Base-by-base conservation (phyloP, 371 early-diverging fungal genomes). In the Phascolomyces articulosus region DNA sequence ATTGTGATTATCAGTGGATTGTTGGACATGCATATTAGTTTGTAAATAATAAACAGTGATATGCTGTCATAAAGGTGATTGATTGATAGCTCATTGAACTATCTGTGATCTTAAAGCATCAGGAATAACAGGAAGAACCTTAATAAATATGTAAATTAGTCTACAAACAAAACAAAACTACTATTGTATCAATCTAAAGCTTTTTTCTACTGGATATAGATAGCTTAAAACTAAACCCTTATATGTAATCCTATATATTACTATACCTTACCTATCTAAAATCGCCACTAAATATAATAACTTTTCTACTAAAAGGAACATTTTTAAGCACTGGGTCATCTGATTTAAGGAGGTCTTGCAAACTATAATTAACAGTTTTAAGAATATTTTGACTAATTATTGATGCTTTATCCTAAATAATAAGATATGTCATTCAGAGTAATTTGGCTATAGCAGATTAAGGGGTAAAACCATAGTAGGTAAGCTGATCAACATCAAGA, bases 351-450 rank as follows among this genome's bases (percentile, higher is more conserved):
- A 75, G 24, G 31, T 80, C 71, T 20, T 55, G 44, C 0, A 80
- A 60, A 3, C 64, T 55, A 8, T 62, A 23, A 47, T 67, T 62
- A 1, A 74, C 70, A 18, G 73, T 69, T 57, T 76, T 68, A 26
- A 74, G 38, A 3, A 56, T 29, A 62, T 68, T 34, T 4, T 58
- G 48, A 49, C 70, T 55, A 2, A 49, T 58, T 69, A 73, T 74
- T 3, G 77, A 67, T 2, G 68, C 70, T 58, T 77, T 74, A 54
- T 77, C 77, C 74, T 75, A 77, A 13, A 75, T 27, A 34, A 80
- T 72, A 1, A 74, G 10, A 6, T 49, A 51, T 18, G 73, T 29
- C 23, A 28, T 6, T 15, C 41, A 18, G 8, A 75, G 28, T 1
- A 71, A 27, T 16, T 55, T 0, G 9, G 74, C 70, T 1, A 58